A percentile compares a stretch with the other conserved stretches of the same genome.
phyloP scores from a whole-genome alignment of 495 filamentous ascomycete species.

The Aspergillus mulundensis region DNA sequence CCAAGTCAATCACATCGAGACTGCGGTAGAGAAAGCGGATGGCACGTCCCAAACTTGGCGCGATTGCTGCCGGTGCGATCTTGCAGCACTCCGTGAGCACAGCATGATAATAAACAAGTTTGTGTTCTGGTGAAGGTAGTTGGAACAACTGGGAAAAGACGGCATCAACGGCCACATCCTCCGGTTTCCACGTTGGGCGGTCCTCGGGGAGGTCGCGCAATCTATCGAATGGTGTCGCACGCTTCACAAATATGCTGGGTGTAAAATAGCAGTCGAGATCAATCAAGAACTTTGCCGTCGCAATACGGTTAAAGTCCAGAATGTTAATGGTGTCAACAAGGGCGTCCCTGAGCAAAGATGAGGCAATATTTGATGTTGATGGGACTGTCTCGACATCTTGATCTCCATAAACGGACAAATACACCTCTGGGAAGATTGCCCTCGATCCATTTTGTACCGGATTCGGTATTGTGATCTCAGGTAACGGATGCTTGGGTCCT shows the following conservation, averaged over 20 bases:
- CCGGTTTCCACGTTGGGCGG: conserved; percentile 88
- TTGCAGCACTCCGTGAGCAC: conserved; percentile 94
- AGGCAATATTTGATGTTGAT: conserved; percentile 65
- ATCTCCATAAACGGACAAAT: conserved; percentile 83
- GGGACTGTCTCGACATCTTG: conserved; percentile 94
- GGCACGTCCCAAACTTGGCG: conserved; percentile 88
- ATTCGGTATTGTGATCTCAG: conserved; percentile 66
- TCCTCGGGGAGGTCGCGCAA: conserved; percentile 65
- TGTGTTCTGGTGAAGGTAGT: conserved; percentile 84
- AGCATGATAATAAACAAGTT: conserved; percentile 93
- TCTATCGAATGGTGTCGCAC: conserved; percentile 86
- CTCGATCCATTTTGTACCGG: conserved; percentile 68
- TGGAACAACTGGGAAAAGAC: conserved; percentile 93
- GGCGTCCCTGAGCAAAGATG: conserved; percentile 76
- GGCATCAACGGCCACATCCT: conserved; percentile 95
- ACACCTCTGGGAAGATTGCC: conserved; percentile 85
- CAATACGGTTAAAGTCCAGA: conserved; percentile 86
- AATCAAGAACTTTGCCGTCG: conserved; percentile 82
- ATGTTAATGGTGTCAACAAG: conserved; percentile 92
- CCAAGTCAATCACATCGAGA: conserved; percentile 76
- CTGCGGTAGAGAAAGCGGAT: conserved; percentile 87
- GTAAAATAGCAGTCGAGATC: conserved; percentile 95
- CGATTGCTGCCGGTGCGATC: conserved; percentile 89
- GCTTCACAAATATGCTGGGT: conserved; percentile 81
- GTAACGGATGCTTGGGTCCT: conserved; percentile 70